Percentiles rank a stretch among this genome's conserved stretches.
Conservation (phyloP, 2,329 filamentous ascomycete species). For the Penicillium polonicum region DNA sequence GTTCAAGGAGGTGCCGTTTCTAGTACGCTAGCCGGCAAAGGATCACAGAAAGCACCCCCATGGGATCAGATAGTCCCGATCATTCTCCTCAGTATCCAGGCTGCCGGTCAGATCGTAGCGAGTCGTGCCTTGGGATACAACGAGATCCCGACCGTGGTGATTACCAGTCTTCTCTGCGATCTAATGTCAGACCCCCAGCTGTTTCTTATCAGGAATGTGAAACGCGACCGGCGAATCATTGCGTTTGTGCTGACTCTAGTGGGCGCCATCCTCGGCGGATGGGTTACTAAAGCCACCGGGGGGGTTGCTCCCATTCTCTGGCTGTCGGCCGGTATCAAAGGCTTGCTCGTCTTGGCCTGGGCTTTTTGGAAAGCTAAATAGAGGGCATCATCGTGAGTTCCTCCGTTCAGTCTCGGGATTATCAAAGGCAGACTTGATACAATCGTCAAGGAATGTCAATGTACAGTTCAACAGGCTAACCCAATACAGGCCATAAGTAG, state of each 20-base stretch:
- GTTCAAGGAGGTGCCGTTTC: constrained; percentile 28
- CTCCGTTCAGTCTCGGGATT: too few species aligned
- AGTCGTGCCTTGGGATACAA: constrained; percentile 29
- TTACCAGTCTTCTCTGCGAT: constrained; percentile 29
- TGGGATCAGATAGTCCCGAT: constrained; percentile 32
- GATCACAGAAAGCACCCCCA: neutral
- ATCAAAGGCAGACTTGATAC: too few species aligned
- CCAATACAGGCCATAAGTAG: too few species aligned
- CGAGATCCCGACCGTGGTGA: constrained; percentile 36
- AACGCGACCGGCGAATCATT: constrained; percentile 29
- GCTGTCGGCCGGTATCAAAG: constrained; percentile 28
- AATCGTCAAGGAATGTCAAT: neutral
- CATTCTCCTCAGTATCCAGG: constrained; percentile 33
- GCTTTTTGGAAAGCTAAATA: constrained; percentile 21
- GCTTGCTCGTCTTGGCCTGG: constrained; percentile 21
- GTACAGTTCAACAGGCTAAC: neutral
- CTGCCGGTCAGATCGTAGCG: constrained; percentile 33
- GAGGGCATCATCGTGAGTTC: neutral
- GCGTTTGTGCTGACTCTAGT: constrained; percentile 28
- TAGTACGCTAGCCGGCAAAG: constrained; percentile 9
- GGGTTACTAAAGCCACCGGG: constrained; percentile 29
- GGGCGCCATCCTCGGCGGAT: constrained; percentile 30
- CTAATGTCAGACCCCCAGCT: constrained; percentile 31
- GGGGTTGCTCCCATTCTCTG: constrained; percentile 26
- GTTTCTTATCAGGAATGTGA: constrained; percentile 28